Evolutionary conservation across 2,329 filamentous ascomycete species (phyloP).

Genomic region (Botrytis squamosa): DNA sequence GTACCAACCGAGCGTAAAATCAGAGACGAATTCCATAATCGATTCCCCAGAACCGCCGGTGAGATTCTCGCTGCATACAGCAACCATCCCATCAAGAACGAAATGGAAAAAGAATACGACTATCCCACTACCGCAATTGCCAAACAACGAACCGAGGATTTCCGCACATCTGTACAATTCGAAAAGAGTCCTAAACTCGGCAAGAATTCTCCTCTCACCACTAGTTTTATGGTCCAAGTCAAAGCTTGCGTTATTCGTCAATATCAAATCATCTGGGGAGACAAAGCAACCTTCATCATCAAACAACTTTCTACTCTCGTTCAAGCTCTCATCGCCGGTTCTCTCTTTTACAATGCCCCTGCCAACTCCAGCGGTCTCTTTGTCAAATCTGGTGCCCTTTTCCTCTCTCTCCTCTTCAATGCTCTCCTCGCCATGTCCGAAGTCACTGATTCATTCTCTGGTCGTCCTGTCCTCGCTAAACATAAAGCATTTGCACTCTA

Average conservation of each 20-base stretch:
- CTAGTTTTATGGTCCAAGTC: conserved; percentile 55
- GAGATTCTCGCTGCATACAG: conserved; percentile 52
- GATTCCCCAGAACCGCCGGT: conserved; percentile 47
- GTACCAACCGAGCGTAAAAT: conserved; percentile 63
- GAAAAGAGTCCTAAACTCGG: conserved; percentile 57
- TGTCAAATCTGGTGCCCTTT: conserved; percentile 61
- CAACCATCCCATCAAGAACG: conserved; percentile 48
- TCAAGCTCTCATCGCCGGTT: conserved; percentile 63
- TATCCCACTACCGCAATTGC: conserved; percentile 54
- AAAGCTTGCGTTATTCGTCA: conserved; percentile 57
- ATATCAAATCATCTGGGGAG: conserved; percentile 64
- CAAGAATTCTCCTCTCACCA: conserved; percentile 55
- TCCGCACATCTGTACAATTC: conserved; percentile 50
- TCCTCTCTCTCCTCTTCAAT: conserved; percentile 64
- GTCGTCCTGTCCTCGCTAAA: conserved; percentile 58
- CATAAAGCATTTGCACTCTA: conserved; percentile 58
- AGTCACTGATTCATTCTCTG: conserved; percentile 61
- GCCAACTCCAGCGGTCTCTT: conserved; percentile 59
- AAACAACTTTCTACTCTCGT: conserved; percentile 58
- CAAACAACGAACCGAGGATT: conserved; percentile 46
- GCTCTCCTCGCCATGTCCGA: conserved; percentile 63
- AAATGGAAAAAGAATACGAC: conserved; percentile 55
- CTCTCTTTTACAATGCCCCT: conserved; percentile 65
- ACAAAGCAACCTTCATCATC: conserved; percentile 62
- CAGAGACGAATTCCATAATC: conserved; percentile 42